Evolutionary conservation across 768 basidiomycete genomes (phyloP), one percentile per base, ranked within the genome.

Genomic region (Russula foetens): DNA sequence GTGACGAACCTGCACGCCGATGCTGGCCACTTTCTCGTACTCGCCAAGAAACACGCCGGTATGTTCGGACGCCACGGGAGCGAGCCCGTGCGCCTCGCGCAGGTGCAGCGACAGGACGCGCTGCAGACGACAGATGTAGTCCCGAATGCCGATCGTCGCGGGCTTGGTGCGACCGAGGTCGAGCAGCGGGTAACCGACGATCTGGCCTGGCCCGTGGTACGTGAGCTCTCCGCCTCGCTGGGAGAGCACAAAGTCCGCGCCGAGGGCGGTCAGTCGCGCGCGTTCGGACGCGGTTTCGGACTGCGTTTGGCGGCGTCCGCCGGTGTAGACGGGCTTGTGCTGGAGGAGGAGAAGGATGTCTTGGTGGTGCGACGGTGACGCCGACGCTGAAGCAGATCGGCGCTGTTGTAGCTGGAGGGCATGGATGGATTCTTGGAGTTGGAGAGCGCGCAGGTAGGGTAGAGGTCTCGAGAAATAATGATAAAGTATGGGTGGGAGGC

Each of bases 181-280:
- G 53, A 98, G 77, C 53, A 98, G 78, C 2, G 94, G 92, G 71
- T 99, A 99, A 29, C 94, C 97, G 17, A 98, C 90, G 67, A 99
- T 78, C 74, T 99, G 97, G 7, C 97, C 97, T 1, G 97, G 95
- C 0, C 97, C 97, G 71, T 99, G 97, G 72, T 92, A 99, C 1
- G 97, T 99, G 59, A 93, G 80, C 74, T 98, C 87, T 2, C 97
- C 97, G 15, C 97, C 97, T 55, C 97, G 79, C 55, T 83, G 79
- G 2, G 93, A 84, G 24, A 82, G 75, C 41, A 90, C 81, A 68
- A 95, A 95, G 69, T 97, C 92, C 0, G 96, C 96, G 26, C 96
- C 96, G 24, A 92, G 76, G 31, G 76, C 69, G 3, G 79, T 81
- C n/a, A 98, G 75, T 23, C 90, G 84, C 41, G 71, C 62, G 43